A percentile compares a stretch with the other conserved stretches of the same genome.
These are phyloP conservation scores for Fragilaria radians DNA, from an alignment of 108 stramenopile genomes.

Conservation along the genomic window DNA sequence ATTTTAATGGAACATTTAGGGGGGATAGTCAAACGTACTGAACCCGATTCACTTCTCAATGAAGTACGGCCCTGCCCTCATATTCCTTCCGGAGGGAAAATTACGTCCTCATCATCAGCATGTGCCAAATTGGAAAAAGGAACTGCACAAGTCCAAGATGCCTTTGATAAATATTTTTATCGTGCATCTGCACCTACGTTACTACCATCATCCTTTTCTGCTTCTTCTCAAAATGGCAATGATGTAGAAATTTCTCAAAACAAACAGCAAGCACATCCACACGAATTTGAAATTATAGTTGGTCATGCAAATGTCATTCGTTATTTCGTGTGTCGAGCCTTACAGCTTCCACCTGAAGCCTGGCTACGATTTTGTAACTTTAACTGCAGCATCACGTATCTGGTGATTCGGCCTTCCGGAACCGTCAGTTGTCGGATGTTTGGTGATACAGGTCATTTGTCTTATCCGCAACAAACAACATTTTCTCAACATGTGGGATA, in stretches of 20 bases:
- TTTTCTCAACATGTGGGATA: constrained; percentile 74
- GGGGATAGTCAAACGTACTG: constrained; percentile 25
- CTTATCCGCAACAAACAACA: constrained; percentile 39
- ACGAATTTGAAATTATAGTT: constrained; percentile 91
- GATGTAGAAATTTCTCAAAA: background rate
- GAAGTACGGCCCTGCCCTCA: constrained; percentile 53
- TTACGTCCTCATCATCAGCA: constrained; percentile 46
- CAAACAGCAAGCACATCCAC: constrained; percentile 28
- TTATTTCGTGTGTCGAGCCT: constrained; percentile 85
- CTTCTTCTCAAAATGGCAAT: constrained; percentile 11
- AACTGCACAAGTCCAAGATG: constrained; percentile 78
- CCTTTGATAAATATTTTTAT: constrained; percentile 83
- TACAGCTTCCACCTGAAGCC: constrained; percentile 89
- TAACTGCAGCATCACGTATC: constrained; percentile 84
- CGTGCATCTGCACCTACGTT: too few relatives aligned
- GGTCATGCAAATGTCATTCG: constrained; percentile 96
- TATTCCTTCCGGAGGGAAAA: constrained; percentile 6
- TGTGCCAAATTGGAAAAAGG: constrained; percentile 75
- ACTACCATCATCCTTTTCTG: constrained; percentile 34
- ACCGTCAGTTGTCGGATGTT: constrained; percentile 79
- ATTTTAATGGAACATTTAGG: constrained; percentile 65
- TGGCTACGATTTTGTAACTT: constrained; percentile 87
- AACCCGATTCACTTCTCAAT: constrained; percentile 78
- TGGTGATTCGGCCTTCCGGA: constrained; percentile 82
- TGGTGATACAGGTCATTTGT: constrained; percentile 86